Base-by-base conservation (phyloP, 805 yeast genomes). In the Candida sphagnicola region DNA sequence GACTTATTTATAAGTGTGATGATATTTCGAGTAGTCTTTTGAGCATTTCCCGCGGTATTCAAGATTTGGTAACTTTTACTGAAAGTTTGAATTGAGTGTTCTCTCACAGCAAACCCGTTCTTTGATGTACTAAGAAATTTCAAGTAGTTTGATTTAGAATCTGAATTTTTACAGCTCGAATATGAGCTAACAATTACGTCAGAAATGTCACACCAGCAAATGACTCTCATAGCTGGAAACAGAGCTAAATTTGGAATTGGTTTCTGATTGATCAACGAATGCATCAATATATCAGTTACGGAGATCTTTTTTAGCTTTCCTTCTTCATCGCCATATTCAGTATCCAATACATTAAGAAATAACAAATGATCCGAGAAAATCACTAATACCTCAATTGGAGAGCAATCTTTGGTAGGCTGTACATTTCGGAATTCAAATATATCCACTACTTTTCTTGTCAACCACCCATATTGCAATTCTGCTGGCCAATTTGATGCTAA, bases 391-490 rank as follows among this genome's bases (percentile, higher is more conserved):
- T 80, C 82, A 34, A 43, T 39, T 21, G 51, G 51, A 24, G 46
- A 41, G 15, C 18, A 18, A 6, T 36, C 30, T 24, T 43, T 40
- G 6, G 34, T 30, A 1, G 57, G 60, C 34, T 56, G 49, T 8
- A 59, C 45, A 40, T 56, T 58, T 21, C 43, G 41, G 21, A 68
- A 43, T 43, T 75, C 80, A 52, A 63, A 73, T 2, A 90, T 81
- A 0, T 91, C 84, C 8, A 91, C 89, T 3, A 91, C 93, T 43
- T 95, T 74, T 45, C 98, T 70, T 26, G 82, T 76, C 19, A 88
- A 57, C 97, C 96, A 90, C 15, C 95, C 95, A 53, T 80, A 82
- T 46, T 86, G 95, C 17, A 91, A 66, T 46, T 83, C 90, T 0
- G 77, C 62, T 0, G 98, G 98, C 97, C 97, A 90, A 10, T 78